A percentile compares a stretch with the other conserved stretches of the same genome.
phyloP scores from a whole-genome alignment of 2,329 filamentous ascomycete species.

The Phyllosticta ampelicida region DNA sequence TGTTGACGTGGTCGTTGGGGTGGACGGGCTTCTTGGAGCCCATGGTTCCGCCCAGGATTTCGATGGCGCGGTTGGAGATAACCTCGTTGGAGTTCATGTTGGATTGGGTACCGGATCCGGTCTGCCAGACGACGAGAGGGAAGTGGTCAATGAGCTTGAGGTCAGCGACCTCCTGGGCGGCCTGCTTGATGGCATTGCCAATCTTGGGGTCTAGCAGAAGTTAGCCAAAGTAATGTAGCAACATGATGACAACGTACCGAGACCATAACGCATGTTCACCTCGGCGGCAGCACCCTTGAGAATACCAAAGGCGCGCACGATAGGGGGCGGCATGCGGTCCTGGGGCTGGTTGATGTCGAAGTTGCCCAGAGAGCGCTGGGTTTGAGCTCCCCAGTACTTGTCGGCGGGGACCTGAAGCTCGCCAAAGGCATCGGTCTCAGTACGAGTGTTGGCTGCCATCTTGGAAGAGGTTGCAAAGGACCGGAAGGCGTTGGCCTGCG shows the following conservation, averaged over 20 bases:
- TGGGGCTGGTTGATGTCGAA: conserved; percentile 99
- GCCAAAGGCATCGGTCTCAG: conserved; percentile 95
- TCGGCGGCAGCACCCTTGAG: conserved; percentile 92
- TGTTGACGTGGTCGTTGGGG: conserved; percentile 99
- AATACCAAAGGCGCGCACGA: conserved; percentile 90
- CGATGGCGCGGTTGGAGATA: conserved; percentile 97
- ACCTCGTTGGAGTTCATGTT: conserved; percentile 99
- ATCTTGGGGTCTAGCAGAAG: conserved; percentile 62
- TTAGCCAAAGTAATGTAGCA: conserved; percentile 10
- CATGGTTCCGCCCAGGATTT: conserved; percentile 89
- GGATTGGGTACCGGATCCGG: conserved; percentile 94
- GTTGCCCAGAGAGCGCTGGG: conserved; percentile 89
- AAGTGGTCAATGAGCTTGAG: conserved; percentile 95
- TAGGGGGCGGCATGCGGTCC: conserved; percentile 91
- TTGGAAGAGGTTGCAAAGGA: conserved; percentile 23
- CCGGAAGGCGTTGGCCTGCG: conserved; percentile 13
- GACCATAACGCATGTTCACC: conserved; percentile 90
- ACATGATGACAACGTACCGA: conserved; percentile 44
- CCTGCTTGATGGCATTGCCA: conserved; percentile 84
- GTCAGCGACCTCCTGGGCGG: conserved; percentile 82
- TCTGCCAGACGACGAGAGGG: conserved; percentile 98
- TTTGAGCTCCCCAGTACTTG: conserved; percentile 99
- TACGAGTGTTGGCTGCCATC: conserved; percentile 48
- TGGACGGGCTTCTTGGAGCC: conserved; percentile 97
- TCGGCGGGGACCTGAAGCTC: conserved; percentile 84